phyloP scores from a whole-genome alignment of 768 basidiomycete species.

The Mycena albidolilacea region DNA sequence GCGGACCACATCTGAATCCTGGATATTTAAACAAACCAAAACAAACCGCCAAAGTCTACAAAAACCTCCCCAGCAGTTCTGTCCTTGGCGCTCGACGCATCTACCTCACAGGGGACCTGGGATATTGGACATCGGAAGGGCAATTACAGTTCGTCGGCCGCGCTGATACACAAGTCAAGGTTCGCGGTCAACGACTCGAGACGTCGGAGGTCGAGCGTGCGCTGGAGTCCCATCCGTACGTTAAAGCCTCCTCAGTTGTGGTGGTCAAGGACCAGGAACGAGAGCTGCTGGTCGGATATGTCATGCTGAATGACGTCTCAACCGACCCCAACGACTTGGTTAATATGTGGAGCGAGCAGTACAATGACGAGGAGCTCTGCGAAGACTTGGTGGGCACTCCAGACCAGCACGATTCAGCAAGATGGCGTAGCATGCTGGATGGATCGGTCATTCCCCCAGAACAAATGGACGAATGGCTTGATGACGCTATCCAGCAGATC shows the following conservation, averaged over 20 bases:
- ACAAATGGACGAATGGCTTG: conserved; percentile 18
- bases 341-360: conserved; percentile 13
- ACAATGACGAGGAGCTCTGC: conserved; percentile 12
- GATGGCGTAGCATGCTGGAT: conserved; percentile 14
- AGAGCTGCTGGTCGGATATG: conserved; percentile 12
- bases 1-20: conserved; percentile 12
- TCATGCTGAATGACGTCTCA: conserved; percentile 8
- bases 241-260: conserved; percentile 12
- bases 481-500: conserved; percentile 12
- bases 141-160: conserved; percentile 11
- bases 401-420: conserved; percentile 10
- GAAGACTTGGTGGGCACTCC: conserved; percentile 8
- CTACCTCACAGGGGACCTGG: conserved; percentile 12
- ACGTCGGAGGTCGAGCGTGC: conserved; percentile 12
- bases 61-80: conserved; percentile 11
- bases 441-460: conserved; percentile 13
- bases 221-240: conserved; percentile 13
- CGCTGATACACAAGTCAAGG: conserved; percentile 13
- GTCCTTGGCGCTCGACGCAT: conserved; percentile 12
- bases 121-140: conserved; percentile 19
- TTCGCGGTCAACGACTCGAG: conserved; percentile 17
- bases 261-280: conserved; percentile 13
- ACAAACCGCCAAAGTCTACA: conserved; percentile 11
- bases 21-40: conserved; percentile 10
- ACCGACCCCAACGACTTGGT: conserved; percentile 14